Evolutionary conservation across 768 basidiomycete genomes (phyloP).

Genomic region (Macrolepiota albuminosa): DNA sequence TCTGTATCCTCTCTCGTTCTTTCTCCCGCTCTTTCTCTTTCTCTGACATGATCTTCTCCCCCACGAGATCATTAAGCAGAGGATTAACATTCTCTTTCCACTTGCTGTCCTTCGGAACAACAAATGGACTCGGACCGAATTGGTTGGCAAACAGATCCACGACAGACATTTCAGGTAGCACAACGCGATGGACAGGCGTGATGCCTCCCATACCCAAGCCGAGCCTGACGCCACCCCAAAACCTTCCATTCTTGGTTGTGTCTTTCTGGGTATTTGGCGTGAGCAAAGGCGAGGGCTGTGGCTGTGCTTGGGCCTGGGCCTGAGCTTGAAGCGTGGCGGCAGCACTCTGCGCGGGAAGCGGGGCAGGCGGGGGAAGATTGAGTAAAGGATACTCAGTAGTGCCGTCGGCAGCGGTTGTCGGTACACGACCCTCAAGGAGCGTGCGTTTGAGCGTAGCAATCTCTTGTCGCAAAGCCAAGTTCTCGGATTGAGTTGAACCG

Average conservation of each 20-base stretch:
- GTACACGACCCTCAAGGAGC: constrained; percentile 63
- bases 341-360: constrained; percentile 37
- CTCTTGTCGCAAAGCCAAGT: constrained; percentile 76
- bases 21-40: constrained; percentile 9
- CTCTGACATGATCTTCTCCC: not conserved
- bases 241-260: constrained; percentile 43
- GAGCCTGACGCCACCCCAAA: constrained; percentile 74
- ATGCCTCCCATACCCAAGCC: constrained; percentile 50
- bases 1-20: constrained; percentile 16
- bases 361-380: constrained; percentile 48
- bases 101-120: constrained; percentile 16
- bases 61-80: constrained; percentile 40
- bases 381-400: constrained; percentile 22
- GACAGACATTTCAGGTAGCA: constrained; percentile 61
- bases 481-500: constrained; percentile 75
- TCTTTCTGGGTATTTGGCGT: constrained; percentile 78
- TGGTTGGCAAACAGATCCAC: constrained; percentile 10
- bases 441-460: constrained; percentile 69
- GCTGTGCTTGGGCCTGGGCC: constrained; percentile 13
- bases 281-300: constrained; percentile 24
- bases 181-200: constrained; percentile 80
- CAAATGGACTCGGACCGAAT: constrained; percentile 12
- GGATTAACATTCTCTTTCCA: constrained; percentile 83
- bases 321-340: constrained; percentile 24
- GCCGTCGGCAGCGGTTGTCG: constrained; percentile 11